Evolutionary conservation across 352 stramenopile genomes (phyloP), one percentile per base, ranked within the genome.

Genomic region (Pythium dissimile): DNA sequence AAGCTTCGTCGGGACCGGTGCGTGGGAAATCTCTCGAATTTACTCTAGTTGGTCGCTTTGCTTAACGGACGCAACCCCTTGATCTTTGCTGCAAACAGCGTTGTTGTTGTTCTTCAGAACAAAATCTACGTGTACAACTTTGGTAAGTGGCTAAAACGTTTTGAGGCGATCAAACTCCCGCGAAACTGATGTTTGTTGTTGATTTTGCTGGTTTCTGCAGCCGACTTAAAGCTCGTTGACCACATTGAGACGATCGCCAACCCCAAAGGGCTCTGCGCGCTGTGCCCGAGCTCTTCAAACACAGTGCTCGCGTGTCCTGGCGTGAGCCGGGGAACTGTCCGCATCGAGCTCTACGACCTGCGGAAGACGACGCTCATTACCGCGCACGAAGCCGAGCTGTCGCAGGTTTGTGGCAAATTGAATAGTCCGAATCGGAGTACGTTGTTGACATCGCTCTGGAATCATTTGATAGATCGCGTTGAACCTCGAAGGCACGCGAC

Each of bases 161-260:
- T 34, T 13, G 38, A n/a, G 24, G 45, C 16, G 34, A 41, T 41
- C 20, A 15, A n/a, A n/a, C n/a, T n/a, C n/a, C n/a, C 31, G 20
- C 2, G 15, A 37, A 12, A 20, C 32, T 12, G 34, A 18, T 41
- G 34, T 41, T 8, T 37, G 7, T 28, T 16, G 30, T 15, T 12
- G 31, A 18, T 5, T 13, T 23, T 18, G 10, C 13, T 30, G 38
- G 20, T 52, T 16, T 51, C 27, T 62, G 18, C 49, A 93, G 88
- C 89, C 8, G 96, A 99, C 72, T 75, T 99, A 50, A 96, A 96
- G 70, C 70, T 99, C 13, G 79, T 98, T 46, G 95, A 99, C 60
- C 96, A 98, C 72, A 98, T 99, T 32, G 96, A 98, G 66, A 99
- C 97, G n/a, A 88, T 98, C n/a, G 81, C 95, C 11, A 99, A 99